Evolutionary conservation across 805 yeast genomes (phyloP), one percentile per base, ranked within the genome.

Genomic region (Wickerhamiella qilinensis): DNA sequence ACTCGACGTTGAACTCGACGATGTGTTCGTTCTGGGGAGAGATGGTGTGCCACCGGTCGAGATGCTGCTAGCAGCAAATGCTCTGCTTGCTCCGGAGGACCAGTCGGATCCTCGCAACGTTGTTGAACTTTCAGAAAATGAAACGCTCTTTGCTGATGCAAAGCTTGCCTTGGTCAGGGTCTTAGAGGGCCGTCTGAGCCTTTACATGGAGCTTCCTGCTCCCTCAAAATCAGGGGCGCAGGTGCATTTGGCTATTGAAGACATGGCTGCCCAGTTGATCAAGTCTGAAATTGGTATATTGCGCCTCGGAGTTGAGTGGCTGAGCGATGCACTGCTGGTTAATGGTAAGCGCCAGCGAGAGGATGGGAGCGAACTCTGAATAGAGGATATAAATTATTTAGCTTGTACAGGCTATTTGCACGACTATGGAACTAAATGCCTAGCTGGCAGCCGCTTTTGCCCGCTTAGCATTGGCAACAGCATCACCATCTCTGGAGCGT

Each of bases 401-500:
- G n/a, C n/a, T n/a, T n/a, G n/a, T n/a, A n/a, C n/a, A 8, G 38
- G 27, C 12, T 8, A 12, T n/a, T n/a, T n/a, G n/a, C n/a, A n/a
- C n/a, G n/a, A n/a, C n/a, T n/a, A n/a, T n/a, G n/a, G n/a, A n/a
- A n/a, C n/a, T n/a, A n/a, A n/a, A n/a, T n/a, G n/a, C n/a, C n/a
- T n/a, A n/a, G n/a, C n/a, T n/a, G n/a, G n/a, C n/a, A n/a, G n/a
- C 16, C 15, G 30, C 20, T 25, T 35, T 38, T 2, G 37, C 30
- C 7, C 42, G 39, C 22, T 41, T 42, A 16, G 38, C 21, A 11
- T 16, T 28, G 14, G 27, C 32, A 16, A 22, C 18, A 8, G 35
- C 43, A 2, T 30, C 45, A 8, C 37, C 37, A 20, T 39, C 42
- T 3, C 37, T 19, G 6, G 37, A 33, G 9, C 73, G 73, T 53